Percentiles rank a stretch among this genome's conserved stretches.
phyloP scores from a whole-genome alignment of 148 eudicot species.

The Chenopodium quinoa region DNA sequence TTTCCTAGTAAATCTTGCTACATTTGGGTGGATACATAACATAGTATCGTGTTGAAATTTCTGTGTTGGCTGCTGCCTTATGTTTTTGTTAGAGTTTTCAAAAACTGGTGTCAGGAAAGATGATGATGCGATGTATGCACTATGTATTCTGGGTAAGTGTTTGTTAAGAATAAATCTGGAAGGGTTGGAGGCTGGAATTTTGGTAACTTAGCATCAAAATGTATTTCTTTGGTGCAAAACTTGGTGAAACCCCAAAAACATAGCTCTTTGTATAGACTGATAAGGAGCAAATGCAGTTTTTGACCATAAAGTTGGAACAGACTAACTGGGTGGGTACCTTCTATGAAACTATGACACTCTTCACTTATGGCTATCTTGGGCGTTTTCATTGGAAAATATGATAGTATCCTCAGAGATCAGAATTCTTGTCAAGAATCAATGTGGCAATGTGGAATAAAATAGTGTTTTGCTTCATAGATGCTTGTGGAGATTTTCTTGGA shows the following conservation, averaged over 20 bases:
- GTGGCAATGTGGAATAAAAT: neutral
- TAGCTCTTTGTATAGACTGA: neutral
- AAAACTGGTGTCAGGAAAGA: neutral
- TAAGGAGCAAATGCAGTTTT: neutral
- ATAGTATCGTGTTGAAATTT: neutral
- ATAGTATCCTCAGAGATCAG: neutral
- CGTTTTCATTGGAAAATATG: neutral
- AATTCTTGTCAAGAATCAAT: neutral
- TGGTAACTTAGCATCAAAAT: neutral
- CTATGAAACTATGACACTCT: neutral
- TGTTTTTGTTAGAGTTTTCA: neutral
- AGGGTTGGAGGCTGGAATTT: neutral
- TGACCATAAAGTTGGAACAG: neutral
- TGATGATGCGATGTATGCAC: neutral
- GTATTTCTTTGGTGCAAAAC: neutral
- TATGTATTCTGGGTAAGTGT: neutral
- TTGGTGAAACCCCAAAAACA: neutral
- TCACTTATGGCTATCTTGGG: neutral
- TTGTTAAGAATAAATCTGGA: neutral
- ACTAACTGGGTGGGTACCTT: neutral
- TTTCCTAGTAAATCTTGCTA: neutral
- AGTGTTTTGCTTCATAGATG: constrained; percentile 3
- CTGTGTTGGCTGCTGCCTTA: neutral
- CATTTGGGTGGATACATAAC: neutral
- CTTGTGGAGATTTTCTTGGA: neutral